Evolutionary conservation across 2,329 filamentous ascomycete species (phyloP), one percentile per base, ranked within the genome.

Genomic region (Corinectria fuckeliana): DNA sequence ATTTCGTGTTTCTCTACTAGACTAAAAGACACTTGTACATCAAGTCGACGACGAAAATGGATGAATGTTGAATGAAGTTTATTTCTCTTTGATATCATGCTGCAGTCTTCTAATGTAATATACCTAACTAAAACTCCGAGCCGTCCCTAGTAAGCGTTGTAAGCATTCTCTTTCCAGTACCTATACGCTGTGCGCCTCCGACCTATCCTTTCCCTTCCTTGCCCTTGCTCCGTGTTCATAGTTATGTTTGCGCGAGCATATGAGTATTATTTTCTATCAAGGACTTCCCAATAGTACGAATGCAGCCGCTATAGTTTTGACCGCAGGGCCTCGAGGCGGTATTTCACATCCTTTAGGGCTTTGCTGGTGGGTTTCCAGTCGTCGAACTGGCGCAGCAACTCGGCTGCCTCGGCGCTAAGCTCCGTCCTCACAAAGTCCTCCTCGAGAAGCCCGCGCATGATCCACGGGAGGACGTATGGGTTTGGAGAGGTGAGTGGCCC

Each of bases 261-360:
- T 58, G 44, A 44, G 50, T 49, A 11, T 21, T 38, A 36, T 30
- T 50, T 9, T n/a, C n/a, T 36, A n/a, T 14, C 18, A 7, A 14
- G 10, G n/a, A 4, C 23, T 41, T 50, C 53, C 25, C 42, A 16
- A 32, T 25, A 25, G 21, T 44, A 28, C 30, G 25, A 25, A 18
- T 42, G 44, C 6, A 7, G 18, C 26, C 41, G 32, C 64, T 48
- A 88, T 18, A 97, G 79, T 77, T 93, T 96, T 47, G 92, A 97
- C 70, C 92, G 85, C 42, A 99, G 91, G 3, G 90, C 94, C 78
- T 98, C 95, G 18, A 99, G 81, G 62, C 95, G 84, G 76, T 96
- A 98, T 76, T 96, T 96, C 45, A 99, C 93, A 76, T 99, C 95
- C 78, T 95, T 97, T 58, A 99, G 78, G 41, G 91, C 91, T 79